phyloP scores from a whole-genome alignment of 148 eudicot species.

The Fallopia convolvulus region DNA sequence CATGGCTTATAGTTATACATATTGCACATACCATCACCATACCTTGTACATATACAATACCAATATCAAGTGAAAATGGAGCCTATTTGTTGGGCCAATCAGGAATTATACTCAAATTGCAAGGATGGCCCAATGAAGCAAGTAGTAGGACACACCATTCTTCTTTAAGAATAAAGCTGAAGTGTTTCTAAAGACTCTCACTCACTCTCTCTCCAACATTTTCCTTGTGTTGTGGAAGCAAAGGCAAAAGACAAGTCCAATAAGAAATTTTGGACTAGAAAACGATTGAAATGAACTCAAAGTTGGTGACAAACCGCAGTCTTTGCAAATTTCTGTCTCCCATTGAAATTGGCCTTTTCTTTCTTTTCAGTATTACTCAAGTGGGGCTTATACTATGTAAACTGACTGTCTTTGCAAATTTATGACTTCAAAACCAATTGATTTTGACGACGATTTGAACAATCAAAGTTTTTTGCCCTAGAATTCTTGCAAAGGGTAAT shows the following conservation, averaged over 20 bases:
- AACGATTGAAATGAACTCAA: not conserved
- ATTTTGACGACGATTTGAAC: not conserved
- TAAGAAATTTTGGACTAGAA: not conserved
- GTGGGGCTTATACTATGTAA: not conserved
- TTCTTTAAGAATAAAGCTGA: not conserved
- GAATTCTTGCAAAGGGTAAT: not conserved
- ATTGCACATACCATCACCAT: too few species aligned
- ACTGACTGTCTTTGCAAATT: too few species aligned
- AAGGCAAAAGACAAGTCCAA: conserved; percentile 1
- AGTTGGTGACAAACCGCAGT: conserved; percentile 3
- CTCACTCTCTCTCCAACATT: not conserved
- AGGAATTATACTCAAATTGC: not conserved
- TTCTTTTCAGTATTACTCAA: not conserved
- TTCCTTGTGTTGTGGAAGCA: not conserved
- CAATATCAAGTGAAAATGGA: not conserved
- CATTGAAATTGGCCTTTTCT: not conserved
- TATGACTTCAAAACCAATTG: too few species aligned
- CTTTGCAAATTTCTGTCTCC: conserved; percentile 4
- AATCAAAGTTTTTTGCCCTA: not conserved
- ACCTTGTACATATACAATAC: too few species aligned
- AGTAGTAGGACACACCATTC: not conserved
- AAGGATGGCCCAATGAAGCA: conserved; percentile 26
- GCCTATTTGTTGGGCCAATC: conserved; percentile 2
- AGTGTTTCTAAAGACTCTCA: not conserved
- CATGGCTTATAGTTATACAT: not conserved